Conservation (phyloP, 2,329 filamentous ascomycete species). For the Claviceps sp. region DNA sequence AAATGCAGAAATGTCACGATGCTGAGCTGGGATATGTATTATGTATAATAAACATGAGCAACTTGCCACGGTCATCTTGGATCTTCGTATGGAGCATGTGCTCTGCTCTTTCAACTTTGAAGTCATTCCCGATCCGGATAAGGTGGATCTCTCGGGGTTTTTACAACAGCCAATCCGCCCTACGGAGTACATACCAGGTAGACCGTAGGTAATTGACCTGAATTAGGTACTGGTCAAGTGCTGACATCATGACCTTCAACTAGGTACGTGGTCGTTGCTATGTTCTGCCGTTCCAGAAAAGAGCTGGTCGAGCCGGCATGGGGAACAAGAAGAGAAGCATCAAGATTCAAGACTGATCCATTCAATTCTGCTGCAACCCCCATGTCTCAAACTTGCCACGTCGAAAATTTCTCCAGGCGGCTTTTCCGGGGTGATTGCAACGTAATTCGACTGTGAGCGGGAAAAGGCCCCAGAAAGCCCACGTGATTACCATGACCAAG, state of each 20-base stretch:
- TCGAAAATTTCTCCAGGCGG: too few species aligned
- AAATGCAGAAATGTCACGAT: too few species aligned
- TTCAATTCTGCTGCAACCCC: background rate
- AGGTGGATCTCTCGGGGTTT: constrained; percentile 1
- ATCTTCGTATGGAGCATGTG: too few species aligned
- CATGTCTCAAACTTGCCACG: background rate
- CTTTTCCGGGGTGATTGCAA: background rate
- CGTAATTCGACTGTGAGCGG: background rate
- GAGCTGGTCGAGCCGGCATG: background rate
- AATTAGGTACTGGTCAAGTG: background rate
- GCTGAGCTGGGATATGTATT: too few species aligned
- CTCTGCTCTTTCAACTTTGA: background rate
- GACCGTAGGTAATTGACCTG: background rate
- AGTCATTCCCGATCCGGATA: background rate
- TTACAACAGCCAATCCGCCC: background rate
- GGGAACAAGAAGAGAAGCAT: background rate
- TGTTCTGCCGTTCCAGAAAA: background rate
- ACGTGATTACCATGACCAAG: constrained; percentile 15
- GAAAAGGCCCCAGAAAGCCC: background rate
- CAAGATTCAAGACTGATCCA: background rate
- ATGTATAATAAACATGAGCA: too few species aligned
- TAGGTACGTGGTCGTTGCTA: background rate
- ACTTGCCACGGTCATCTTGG: too few species aligned
- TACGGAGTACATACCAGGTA: too few species aligned
- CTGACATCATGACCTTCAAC: constrained; percentile 7